Conservation (phyloP, 2,329 filamentous ascomycete species). For the Colletotrichum euphorbiae region DNA sequence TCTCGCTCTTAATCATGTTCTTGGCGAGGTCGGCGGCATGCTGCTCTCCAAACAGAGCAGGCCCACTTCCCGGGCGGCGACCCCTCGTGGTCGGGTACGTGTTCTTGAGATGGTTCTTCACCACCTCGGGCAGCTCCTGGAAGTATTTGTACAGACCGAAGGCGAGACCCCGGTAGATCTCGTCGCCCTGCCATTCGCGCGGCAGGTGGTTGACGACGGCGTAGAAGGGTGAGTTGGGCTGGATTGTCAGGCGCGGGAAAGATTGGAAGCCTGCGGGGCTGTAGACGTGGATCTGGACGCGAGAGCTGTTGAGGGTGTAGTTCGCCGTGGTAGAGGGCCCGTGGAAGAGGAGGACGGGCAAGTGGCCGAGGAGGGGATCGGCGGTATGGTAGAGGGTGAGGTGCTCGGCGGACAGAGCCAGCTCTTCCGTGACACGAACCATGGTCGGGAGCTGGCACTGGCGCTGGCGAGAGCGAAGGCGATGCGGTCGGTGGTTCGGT, state of each 20-base stretch:
- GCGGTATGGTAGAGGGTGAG: conserved; percentile 90
- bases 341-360: conserved; percentile 90
- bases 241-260: conserved; percentile 91
- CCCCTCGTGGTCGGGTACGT: conserved; percentile 65
- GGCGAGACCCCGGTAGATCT: conserved; percentile 89
- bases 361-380: conserved; percentile 84
- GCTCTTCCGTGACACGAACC: conserved; percentile 84
- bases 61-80: conserved; percentile 71
- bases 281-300: conserved; percentile 94
- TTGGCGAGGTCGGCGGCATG: conserved; percentile 93
- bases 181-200: conserved; percentile 94
- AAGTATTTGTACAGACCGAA: conserved; percentile 97
- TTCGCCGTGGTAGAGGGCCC: conserved; percentile 91
- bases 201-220: conserved; percentile 89
- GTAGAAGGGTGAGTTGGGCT: conserved; percentile 92
- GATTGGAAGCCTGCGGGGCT: conserved; percentile 89
- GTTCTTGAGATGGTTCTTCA: conserved; percentile 77
- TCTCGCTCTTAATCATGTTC: conserved; percentile 85
- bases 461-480: conserved; percentile 43
- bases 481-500: conserved; percentile 10
- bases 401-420: conserved; percentile 82
- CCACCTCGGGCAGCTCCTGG: conserved; percentile 80
- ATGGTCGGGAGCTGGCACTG: conserved; percentile 62
- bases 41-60: conserved; percentile 85
- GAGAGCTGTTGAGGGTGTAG: conserved; percentile 86